Evolutionary conservation across 73 alveolate species (phyloP), one percentile per base, ranked within the genome.

Genomic region (Paramecium octaurelia): DNA sequence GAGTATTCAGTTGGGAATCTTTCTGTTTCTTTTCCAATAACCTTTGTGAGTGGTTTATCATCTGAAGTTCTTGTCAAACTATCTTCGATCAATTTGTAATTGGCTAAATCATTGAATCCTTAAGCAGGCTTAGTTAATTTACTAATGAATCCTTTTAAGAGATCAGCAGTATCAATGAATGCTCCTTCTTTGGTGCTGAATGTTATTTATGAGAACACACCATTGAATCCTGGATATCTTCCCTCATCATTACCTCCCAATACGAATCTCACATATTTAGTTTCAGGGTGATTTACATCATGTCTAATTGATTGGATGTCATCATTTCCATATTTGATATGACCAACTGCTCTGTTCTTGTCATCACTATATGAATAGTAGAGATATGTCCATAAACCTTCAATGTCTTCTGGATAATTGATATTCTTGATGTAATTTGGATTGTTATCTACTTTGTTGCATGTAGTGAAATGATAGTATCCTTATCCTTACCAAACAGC

Each of bases 401-500:
- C 92, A 85, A 85, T 85, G 35, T 86, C 93, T 11, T 31, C 93
- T 24, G 93, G 93, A 86, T 86, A 86, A 57, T 86, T 38, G 43
- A 86, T 29, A 54, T 46, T 46, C 8, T 86, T 16, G 14, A 86
- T 57, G 60, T 16, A 9, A 86, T 86, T 86, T 21, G 86, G 86
- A 58, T 86, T 57, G 20, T 34, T 70, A 20, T 58, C 50, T 21
- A 86, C 89, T 44, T 42, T 18, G 57, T 80, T 80, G 29, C 91
- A 80, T 14, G 91, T 80, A 11, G 75, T 48, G 91, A 86, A 86
- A 40, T 54, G 86, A 86, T 86, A 86, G 20, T 14, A 54, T 35
- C 93, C 93, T 86, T 86, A 21, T 58, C 93, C 93, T 86, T 80
- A 80, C 91, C 91, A 80, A 46, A 80, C 29, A 11, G 91, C 91